Base-by-base conservation (phyloP, 1,139 yeast genomes). In the Scheffersomyces segobiensis region DNA sequence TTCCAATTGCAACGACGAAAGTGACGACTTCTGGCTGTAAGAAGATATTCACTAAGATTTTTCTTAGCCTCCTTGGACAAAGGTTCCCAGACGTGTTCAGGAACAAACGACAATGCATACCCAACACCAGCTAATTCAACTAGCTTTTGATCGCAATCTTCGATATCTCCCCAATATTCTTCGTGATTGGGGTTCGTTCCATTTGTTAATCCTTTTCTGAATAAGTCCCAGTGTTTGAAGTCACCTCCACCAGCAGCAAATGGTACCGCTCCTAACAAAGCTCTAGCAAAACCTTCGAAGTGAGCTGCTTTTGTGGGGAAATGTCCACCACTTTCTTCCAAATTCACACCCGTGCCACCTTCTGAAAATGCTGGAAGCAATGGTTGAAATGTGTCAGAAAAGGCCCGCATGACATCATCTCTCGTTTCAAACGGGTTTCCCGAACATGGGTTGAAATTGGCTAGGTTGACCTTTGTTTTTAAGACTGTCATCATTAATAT, bases 101-200 rank as follows among this genome's bases (percentile, higher is more conserved):
- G 68, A 18, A 63, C 63, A 52, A 64, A 57, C 12, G 64, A 62
- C 53, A 71, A 55, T 5, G 71, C 71, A 58, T 61, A 68, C 1
- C 72, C 73, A 53, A 71, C 53, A 0, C 72, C 74, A 5, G 75
- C 75, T 54, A 69, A 55, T 54, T 71, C 75, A 6, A 71, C 75
- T 55, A 67, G 65, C 42, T 62, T 58, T 60, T 71, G 75, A 46
- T 66, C 67, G 49, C 55, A 58, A 48, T 60, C 64, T 2, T 47
- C 57, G 20, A 63, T 54, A 18, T 60, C 58, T 3, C 75, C 75
- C 74, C 74, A 71, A 58, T 65, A 71, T 51, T 70, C 74, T 5
- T 56, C 61, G 50, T 67, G 67, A 14, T 63, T 52, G 12, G 73
- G 72, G 54, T 71, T 62, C 19, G 71, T 64, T 2, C 75, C 75